phyloP scores from a whole-genome alignment of 1,284 basidiomycete genomes.

The Malassezia dermatis region DNA sequence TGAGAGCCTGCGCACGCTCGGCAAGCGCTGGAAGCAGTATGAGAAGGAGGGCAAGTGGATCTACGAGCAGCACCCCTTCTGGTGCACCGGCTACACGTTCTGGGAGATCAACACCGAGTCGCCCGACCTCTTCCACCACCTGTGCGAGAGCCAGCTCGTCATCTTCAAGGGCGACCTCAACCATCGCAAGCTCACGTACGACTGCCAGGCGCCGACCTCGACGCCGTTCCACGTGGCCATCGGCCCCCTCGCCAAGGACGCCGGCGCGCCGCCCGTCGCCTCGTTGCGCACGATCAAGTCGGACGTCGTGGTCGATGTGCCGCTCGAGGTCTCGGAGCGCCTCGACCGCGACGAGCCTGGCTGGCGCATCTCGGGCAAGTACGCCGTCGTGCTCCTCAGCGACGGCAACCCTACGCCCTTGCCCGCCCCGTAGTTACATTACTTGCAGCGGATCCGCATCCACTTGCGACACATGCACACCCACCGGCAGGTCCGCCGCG shows the following conservation, averaged over 20 bases:
- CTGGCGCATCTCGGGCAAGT: constrained; percentile 75
- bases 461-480: constrained; percentile 8
- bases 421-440: background rate
- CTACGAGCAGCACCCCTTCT: constrained; percentile 78
- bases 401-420: constrained; percentile 18
- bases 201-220: constrained; percentile 61
- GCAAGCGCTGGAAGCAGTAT: constrained; percentile 80
- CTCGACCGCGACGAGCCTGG: constrained; percentile 61
- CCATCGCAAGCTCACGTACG: constrained; percentile 62
- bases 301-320: constrained; percentile 67
- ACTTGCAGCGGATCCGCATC: constrained; percentile 12
- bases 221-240: constrained; percentile 86
- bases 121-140: constrained; percentile 77
- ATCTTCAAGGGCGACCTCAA: constrained; percentile 92
- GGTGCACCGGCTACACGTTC: constrained; percentile 49
- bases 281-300: constrained; percentile 46
- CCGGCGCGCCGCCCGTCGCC: constrained; percentile 71
- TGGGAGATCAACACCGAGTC: constrained; percentile 72
- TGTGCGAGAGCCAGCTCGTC: constrained; percentile 80
- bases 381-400: constrained; percentile 49
- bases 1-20: constrained; percentile 69
- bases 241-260: constrained; percentile 77
- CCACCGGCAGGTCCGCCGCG: background rate
- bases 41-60: constrained; percentile 86
- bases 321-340: constrained; percentile 57